phyloP scores from a whole-genome alignment of 495 filamentous ascomycete genomes.

The Penicillium subrubescens region DNA sequence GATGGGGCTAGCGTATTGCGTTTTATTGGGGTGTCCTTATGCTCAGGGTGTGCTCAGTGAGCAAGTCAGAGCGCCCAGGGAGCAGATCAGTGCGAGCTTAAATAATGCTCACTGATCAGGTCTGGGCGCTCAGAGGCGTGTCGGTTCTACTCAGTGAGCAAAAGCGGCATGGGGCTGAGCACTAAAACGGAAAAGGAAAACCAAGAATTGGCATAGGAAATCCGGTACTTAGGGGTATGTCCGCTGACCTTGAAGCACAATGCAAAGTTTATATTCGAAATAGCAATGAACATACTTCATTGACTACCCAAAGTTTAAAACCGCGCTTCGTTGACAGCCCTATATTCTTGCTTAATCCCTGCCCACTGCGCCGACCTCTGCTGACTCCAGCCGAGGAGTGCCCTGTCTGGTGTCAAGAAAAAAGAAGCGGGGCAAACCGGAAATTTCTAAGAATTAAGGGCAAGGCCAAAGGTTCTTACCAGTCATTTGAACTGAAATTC shows the following conservation, averaged over 20 bases:
- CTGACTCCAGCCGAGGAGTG: not conserved
- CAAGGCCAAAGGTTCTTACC: not conserved
- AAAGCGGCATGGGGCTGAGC: too few species aligned
- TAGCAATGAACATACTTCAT: not conserved
- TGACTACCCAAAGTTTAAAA: not conserved
- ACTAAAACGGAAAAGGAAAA: too few species aligned
- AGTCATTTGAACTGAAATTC: not conserved
- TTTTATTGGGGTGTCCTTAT: too few species aligned
- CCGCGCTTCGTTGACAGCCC: not conserved
- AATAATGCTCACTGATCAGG: too few species aligned
- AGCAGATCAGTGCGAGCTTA: too few species aligned
- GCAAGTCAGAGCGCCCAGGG: too few species aligned
- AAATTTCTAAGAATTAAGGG: not conserved
- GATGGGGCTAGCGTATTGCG: too few species aligned
- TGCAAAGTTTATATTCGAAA: not conserved
- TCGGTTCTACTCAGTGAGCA: too few species aligned
- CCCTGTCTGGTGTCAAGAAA: not conserved
- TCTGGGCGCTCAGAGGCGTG: too few species aligned
- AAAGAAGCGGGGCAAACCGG: not conserved
- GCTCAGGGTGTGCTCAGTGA: too few species aligned
- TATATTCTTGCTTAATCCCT: not conserved
- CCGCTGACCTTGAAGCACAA: not conserved
- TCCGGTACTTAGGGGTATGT: not conserved
- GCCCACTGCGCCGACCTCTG: not conserved
- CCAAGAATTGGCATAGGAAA: too few species aligned